These are phyloP conservation scores for Exsudoporus frostii DNA, from an alignment of 768 basidiomycete genomes.

Conservation along the genomic window DNA sequence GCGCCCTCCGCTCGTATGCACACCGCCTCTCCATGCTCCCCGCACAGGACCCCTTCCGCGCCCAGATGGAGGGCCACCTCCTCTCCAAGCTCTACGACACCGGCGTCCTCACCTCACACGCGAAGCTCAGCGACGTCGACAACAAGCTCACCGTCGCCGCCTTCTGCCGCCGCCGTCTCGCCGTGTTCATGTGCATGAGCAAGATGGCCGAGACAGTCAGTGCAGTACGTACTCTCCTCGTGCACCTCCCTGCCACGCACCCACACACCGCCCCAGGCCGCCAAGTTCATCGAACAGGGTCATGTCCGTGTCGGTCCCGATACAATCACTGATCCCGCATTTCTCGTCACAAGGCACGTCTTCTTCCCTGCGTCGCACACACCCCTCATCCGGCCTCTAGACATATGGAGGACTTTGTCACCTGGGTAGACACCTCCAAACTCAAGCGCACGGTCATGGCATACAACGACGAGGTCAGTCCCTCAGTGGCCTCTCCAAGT, in stretches of 20 bases:
- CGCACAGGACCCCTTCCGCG: constrained; percentile 81
- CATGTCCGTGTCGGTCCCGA: constrained; percentile 97
- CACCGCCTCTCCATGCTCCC: constrained; percentile 88
- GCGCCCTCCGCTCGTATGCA: constrained; percentile 78
- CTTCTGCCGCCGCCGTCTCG: constrained; percentile 87
- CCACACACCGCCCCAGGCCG: constrained; percentile 57
- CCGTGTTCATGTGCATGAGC: constrained; percentile 86
- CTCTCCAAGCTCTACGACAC: constrained; percentile 97
- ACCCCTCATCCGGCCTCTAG: constrained; percentile 36
- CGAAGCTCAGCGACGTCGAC: constrained; percentile 92
- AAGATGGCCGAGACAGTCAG: constrained; percentile 97
- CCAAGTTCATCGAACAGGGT: constrained; percentile 96
- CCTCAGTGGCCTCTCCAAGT: background rate
- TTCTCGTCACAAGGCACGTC: constrained; percentile 80
- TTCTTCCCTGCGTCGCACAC: background rate
- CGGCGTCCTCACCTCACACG: constrained; percentile 81
- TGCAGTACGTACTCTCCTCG: constrained; percentile 56
- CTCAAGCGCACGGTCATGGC: constrained; percentile 92
- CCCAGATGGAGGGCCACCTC: constrained; percentile 80
- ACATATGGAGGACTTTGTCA: constrained; percentile 99
- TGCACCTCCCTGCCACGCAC: constrained; percentile 3
- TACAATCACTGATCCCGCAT: constrained; percentile 94
- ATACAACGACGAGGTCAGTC: constrained; percentile 90
- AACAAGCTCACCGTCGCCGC: constrained; percentile 93
- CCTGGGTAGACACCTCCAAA: constrained; percentile 98